Conservation (phyloP, 2,329 filamentous ascomycete genomes). For the Scortechinia acanthostroma region DNA sequence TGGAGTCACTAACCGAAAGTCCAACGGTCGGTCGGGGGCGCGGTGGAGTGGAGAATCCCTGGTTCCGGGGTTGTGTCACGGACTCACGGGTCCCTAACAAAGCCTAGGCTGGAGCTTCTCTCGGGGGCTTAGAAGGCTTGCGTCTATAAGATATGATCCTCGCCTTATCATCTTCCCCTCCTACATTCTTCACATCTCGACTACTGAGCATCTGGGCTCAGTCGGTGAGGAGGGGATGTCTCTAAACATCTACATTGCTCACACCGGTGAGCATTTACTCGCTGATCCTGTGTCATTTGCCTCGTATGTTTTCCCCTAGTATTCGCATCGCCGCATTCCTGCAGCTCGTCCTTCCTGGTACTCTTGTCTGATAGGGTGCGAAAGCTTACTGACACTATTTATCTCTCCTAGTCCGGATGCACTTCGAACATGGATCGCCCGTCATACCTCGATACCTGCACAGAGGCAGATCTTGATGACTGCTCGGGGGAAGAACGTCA, state of each 20-base stretch:
- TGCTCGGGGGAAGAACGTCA: conserved; percentile 54
- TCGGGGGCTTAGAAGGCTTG: not conserved
- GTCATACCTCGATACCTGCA: conserved; percentile 41
- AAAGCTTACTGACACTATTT: not conserved
- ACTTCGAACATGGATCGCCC: conserved; percentile 50
- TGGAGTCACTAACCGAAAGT: too few species aligned
- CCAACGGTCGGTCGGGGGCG: too few species aligned
- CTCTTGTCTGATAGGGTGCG: too few species aligned
- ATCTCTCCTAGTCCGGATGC: conserved; percentile 38
- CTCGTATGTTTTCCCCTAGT: conserved; percentile 30
- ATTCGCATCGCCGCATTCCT: too few species aligned
- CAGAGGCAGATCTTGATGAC: conserved; percentile 58
- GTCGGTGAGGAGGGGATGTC: conserved; percentile 37
- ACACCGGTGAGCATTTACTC: conserved; percentile 50
- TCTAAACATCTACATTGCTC: conserved; percentile 53
- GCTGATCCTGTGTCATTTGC: conserved; percentile 46
- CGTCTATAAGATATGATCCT: not conserved
- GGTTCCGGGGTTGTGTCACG: not conserved
- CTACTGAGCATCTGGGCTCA: conserved; percentile 8
- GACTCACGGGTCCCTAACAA: too few species aligned
- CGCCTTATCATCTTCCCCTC: not conserved
- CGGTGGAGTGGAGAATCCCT: not conserved
- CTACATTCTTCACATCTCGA: conserved; percentile 6
- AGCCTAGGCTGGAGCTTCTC: conserved; percentile 3
- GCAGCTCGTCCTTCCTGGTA: too few species aligned